Base-by-base conservation (phyloP, 257 asterid genomes). In the Coffea canephora region DNA sequence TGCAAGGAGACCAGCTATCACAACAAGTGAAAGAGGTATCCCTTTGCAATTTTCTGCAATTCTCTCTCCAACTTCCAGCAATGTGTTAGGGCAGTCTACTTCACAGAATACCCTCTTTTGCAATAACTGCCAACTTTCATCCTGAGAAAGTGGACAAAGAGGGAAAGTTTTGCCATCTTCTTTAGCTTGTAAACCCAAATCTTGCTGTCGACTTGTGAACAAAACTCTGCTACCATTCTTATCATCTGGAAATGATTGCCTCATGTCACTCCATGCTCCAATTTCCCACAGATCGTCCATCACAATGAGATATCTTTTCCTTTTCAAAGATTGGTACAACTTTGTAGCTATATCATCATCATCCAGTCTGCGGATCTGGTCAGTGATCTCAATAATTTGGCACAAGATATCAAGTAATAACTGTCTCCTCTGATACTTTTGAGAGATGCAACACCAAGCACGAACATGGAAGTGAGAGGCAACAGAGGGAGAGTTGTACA, bases 221-320 rank as follows among this genome's bases (percentile, higher is more conserved):
- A 86, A 8, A 46, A 88, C 76, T 76, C 87, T 79, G 31, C 89
- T 88, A 50, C 89, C 73, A 34, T 34, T 68, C 16, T 34, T 14
- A 16, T 68, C 73, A 36, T 34, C 13, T 34, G 73, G 49, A 66
- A 41, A 85, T 74, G 2, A 66, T 31, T 0, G 9, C 25, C 31
- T 74, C 67, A 34, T 1, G 49, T 64, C 82, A 67, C 74, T n/a
- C 89, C 87, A 87, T 18, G 50, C 84, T 8, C 6, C 10, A 11
- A 76, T 54, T 21, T 49, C 2, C 92, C 92, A 85, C 1, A 89
- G 5, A 84, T 89, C 92, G 82, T 89, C 92, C 75, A 85, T 12
- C 0, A 89, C 78, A 71, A 89, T 52, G 6, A 89, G 77, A 70
- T 78, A 89, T 65, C 87, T 78, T 67, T 72, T 77, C 5, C 83